Conservation (phyloP, 192 early-diverging fungal genomes). For the Backusella liffmaniae region DNA sequence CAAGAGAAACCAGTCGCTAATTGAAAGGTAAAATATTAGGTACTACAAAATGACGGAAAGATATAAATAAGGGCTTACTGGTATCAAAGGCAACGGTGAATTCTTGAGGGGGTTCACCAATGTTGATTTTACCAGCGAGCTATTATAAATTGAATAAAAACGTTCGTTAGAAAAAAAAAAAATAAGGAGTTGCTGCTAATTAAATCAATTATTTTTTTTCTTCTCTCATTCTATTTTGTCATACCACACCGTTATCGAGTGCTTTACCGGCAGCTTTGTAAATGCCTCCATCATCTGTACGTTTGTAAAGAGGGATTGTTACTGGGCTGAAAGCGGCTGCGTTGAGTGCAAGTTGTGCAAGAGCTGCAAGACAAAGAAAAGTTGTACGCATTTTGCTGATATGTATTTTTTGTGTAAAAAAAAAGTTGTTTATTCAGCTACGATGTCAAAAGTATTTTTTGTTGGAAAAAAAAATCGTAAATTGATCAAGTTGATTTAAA, state of each 20-base stretch:
- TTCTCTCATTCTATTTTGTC: not conserved
- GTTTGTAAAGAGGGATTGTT: slow-evolving; percentile 14
- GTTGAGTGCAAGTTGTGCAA: slow-evolving; percentile 32
- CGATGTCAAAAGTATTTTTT: not conserved
- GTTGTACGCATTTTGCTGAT: slow-evolving; percentile 28
- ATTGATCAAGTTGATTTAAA: not conserved
- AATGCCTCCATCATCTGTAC: slow-evolving; percentile 14
- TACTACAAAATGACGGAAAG: not conserved
- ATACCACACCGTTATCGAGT: slow-evolving; percentile 32
- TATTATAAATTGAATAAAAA: not conserved
- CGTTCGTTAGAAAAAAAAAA: slow-evolving; percentile 4
- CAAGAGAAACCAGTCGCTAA: slow-evolving; percentile 34
- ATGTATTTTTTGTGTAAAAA: not conserved
- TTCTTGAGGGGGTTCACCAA: slow-evolving; percentile 87
- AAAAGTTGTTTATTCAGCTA: not conserved
- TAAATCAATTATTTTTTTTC: not conserved
- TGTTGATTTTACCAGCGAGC: slow-evolving; percentile 86
- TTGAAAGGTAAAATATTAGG: slow-evolving; percentile 2
- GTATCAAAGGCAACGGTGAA: slow-evolving; percentile 96
- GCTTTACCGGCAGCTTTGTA: slow-evolving; percentile 31
- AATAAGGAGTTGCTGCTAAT: slow-evolving; percentile 3
- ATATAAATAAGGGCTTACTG: slow-evolving; percentile 1
- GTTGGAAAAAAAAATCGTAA: slow-evolving; percentile 1
- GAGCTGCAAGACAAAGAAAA: slow-evolving; percentile 31
- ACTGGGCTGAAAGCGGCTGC: slow-evolving; percentile 13